Base-by-base conservation (phyloP, 164 flowering plant species). In the Piper longum region DNA sequence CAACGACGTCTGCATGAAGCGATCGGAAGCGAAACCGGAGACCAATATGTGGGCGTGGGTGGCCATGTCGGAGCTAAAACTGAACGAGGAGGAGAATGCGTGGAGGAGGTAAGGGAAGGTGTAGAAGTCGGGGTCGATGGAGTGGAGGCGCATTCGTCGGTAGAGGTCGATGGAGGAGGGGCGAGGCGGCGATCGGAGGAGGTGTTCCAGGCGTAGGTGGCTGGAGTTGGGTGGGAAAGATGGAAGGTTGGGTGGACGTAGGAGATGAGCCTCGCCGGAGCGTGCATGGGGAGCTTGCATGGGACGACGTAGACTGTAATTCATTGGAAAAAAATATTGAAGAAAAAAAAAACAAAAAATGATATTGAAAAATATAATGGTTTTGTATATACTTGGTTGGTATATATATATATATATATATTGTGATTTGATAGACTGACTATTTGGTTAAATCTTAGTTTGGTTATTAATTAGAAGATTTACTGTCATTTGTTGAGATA, bases 81-180 rank as follows among this genome's bases (percentile, higher is more conserved):
- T 59, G 43, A 69, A 55, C n/a, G 62, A 26, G 16, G 73, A 69
- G 57, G 12, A 16, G 71, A 73, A 73, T 42, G 75, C 66, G 2
- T 56, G 76, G 66, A 73, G 72, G 42, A 72, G 72, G 40, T 72
- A 75, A 16, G 78, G 78, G 66, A 70, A 78, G 66, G 81, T 75
- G 64, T 72, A 66, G 71, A 62, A 65, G 64, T 74, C 80, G 16
- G 80, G 78, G 6, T 60, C 16, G 44, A 77, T 67, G 17, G 72
- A 66, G 48, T 70, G 78, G 61, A 45, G 62, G 56, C 68, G 78
- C 80, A 77, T 77, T 14, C 72, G 71, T 14, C 51, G 61, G 72
- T 61, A 77, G 56, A 71, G 39, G 48, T 67, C 67, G 60, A 77
- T 41, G 56, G 77, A 67, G 42, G 73, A 44, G 1, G 51, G 48